Evolutionary conservation across 2,329 filamentous ascomycete species (phyloP).

Genomic region (Penicillium capsulatum): DNA sequence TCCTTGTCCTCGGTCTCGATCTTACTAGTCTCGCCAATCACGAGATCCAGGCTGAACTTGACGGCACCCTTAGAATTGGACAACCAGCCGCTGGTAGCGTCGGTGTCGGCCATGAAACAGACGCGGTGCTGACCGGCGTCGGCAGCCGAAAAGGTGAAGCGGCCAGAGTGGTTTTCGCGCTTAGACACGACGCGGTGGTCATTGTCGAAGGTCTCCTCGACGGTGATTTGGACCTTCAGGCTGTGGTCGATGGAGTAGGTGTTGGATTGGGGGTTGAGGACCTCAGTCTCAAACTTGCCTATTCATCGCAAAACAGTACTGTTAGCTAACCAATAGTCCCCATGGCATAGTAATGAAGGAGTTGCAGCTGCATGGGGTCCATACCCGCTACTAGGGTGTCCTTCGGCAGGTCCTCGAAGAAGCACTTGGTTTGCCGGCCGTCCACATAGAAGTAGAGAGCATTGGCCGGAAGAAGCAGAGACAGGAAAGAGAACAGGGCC

Average conservation of each 20-base stretch:
- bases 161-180: conserved; percentile 68
- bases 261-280: conserved; percentile 68
- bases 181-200: conserved; percentile 94
- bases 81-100: conserved; percentile 68
- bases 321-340: neutral
- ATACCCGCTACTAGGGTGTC: conserved; percentile 88
- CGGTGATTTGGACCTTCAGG: conserved; percentile 81
- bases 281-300: conserved; percentile 82
- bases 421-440: conserved; percentile 80
- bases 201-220: conserved; percentile 95
- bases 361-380: conserved; percentile 21
- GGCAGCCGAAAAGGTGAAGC: conserved; percentile 92
- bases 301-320: conserved; percentile 1
- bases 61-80: conserved; percentile 69
- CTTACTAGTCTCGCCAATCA: conserved; percentile 88
- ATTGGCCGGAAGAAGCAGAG: conserved; percentile 59
- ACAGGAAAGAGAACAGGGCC: conserved; percentile 63
- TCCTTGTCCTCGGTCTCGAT: conserved; percentile 92
- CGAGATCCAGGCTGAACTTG: conserved; percentile 80
- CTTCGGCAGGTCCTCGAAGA: conserved; percentile 97
- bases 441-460: conserved; percentile 97
- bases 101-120: conserved; percentile 84
- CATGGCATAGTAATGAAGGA: neutral
- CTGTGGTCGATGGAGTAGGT: conserved; percentile 69
- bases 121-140: conserved; percentile 94